phyloP scores from a whole-genome alignment of 306 rosid species.

The Casuarina cunninghamiana region DNA sequence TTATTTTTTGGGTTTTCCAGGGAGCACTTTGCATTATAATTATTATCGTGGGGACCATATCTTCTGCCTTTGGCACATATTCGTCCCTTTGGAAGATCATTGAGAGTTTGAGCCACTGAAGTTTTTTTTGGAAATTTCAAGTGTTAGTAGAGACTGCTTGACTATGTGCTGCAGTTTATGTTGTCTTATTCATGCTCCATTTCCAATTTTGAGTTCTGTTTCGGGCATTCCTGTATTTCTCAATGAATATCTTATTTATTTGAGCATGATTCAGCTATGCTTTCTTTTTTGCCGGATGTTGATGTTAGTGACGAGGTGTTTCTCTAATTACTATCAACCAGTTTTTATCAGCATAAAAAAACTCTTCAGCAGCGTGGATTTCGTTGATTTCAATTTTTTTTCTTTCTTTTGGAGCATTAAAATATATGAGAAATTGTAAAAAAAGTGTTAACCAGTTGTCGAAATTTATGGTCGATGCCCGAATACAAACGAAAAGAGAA shows the following conservation, averaged over 20 bases:
- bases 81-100: constrained; percentile 67
- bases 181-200: constrained; percentile 19
- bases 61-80: constrained; percentile 65
- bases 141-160: constrained; percentile 10
- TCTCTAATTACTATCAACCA: too few species aligned
- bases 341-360: too few species aligned
- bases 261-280: too few species aligned
- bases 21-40: constrained; percentile 48
- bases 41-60: constrained; percentile 59
- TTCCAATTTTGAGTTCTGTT: constrained; percentile 15
- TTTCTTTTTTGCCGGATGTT: too few species aligned
- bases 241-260: background rate
- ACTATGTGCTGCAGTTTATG: background rate
- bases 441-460: too few species aligned
- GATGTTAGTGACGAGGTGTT: too few species aligned
- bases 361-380: too few species aligned
- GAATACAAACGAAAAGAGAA: too few species aligned
- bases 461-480: too few species aligned
- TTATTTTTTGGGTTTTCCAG: constrained; percentile 37
- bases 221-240: background rate
- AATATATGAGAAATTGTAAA: too few species aligned
- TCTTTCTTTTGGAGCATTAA: too few species aligned
- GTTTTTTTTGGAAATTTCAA: constrained; percentile 5
- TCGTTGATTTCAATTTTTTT: too few species aligned
- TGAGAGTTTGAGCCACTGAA: constrained; percentile 58